Base-by-base conservation (phyloP, 768 basidiomycete species). In the Rhodotorula kratochvilovae region DNA sequence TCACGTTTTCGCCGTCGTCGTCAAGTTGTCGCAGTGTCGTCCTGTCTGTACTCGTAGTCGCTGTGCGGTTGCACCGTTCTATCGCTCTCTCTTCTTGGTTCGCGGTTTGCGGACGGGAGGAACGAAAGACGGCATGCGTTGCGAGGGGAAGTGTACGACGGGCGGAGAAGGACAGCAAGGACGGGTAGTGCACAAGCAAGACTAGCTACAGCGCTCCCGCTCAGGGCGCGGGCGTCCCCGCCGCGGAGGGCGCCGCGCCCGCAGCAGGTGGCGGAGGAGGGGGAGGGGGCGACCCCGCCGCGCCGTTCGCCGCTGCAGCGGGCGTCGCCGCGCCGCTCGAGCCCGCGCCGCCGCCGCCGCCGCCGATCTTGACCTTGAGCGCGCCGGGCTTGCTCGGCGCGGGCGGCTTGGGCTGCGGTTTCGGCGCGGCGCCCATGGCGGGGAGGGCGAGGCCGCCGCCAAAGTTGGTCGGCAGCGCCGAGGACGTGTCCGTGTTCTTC, bases 371-470 rank as follows among this genome's bases (percentile, higher is more conserved):
- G 58, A 59, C 58, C 58, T 59, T 59, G 58, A 59, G 54, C 46
- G 61, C 43, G 39, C 51, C 62, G 3, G 62, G 53, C 50, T 42
- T 63, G 6, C 51, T 29, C 19, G 62, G 27, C n/a, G 29, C 39
- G 16, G 36, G 21, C n/a, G 45, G 63, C 56, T 68, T 75, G 60
- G 69, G 63, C 48, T 50, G 21, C 16, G 75, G 67, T n/a, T 66
- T 66, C 16, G 68, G 42, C 5, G 65, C 25, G 61, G 61, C 25
- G 19, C 65, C 67, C 67, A 76, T 73, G 17, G 68, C 17, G 3
- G 69, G 67, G 1, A 74, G 62, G 23, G 70, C 68, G 68, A 74
- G 68, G 36, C 71, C 70, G 27, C 65, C 63, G 46, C 68, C 73
- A 51, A 76, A 72, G 48, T 33, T 55, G 13, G 73, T 71, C 7